phyloP scores from a whole-genome alignment of 1,139 yeast species.

The Casaregolazyma suthepensis region DNA sequence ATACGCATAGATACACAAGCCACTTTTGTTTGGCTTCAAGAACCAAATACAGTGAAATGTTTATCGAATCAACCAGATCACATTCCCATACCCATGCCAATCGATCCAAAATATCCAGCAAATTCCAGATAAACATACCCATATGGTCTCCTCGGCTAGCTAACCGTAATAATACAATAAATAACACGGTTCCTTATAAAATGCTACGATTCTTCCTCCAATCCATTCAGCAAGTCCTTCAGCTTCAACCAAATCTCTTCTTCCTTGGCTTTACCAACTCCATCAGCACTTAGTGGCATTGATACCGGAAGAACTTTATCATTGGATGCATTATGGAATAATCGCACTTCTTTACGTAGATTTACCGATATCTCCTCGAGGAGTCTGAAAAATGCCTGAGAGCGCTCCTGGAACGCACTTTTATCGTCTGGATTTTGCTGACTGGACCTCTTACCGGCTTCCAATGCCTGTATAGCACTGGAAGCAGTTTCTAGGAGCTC shows the following conservation, averaged over 20 bases:
- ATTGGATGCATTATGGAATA: constrained; percentile 35
- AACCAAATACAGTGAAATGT: too few species aligned
- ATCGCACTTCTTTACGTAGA: constrained; percentile 37
- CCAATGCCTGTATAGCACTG: constrained; percentile 34
- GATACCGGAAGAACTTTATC: constrained; percentile 35
- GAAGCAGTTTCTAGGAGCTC: constrained; percentile 37
- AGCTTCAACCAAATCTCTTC: constrained; percentile 28
- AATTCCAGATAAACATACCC: not conserved
- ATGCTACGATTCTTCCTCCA: not conserved
- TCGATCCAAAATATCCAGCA: not conserved
- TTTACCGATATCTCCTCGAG: constrained; percentile 35
- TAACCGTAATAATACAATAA: not conserved
- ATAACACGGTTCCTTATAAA: not conserved
- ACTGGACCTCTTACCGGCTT: constrained; percentile 33
- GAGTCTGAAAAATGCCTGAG: constrained; percentile 26
- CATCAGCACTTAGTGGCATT: constrained; percentile 33
- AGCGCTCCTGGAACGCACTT: constrained; percentile 29
- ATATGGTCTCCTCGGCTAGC: not conserved
- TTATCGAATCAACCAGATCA: not conserved
- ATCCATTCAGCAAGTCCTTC: constrained; percentile 14
- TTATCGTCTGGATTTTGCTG: constrained; percentile 26
- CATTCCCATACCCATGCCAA: not conserved
- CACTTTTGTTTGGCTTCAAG: too few species aligned
- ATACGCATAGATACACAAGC: not conserved
- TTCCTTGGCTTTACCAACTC: constrained; percentile 33